Conservation (phyloP, 345 rosid species). For the Gossypium longicalyx region DNA sequence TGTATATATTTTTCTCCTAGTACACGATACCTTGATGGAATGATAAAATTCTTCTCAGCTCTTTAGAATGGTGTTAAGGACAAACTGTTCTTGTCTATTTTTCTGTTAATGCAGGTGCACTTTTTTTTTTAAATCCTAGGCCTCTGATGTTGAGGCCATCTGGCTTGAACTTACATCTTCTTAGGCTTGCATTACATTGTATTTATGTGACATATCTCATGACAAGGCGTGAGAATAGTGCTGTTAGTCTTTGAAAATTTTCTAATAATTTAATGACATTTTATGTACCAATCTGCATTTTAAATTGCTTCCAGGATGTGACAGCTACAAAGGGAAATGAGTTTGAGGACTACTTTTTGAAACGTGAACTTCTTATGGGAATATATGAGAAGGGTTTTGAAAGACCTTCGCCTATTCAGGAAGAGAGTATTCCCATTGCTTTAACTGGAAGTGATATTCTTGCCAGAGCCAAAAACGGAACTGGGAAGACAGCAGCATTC, state of each 20-base stretch:
- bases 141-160: not conserved
- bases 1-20: not conserved
- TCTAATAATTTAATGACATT: not conserved
- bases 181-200: not conserved
- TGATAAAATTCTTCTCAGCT: not conserved
- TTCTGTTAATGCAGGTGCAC: not conserved
- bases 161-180: not conserved
- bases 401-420: slow-evolving; percentile 98
- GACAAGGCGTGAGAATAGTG: not conserved
- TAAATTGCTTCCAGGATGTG: slow-evolving; percentile 65
- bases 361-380: slow-evolving; percentile 92
- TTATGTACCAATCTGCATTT: not conserved
- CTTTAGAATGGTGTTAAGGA: not conserved
- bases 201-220: not conserved
- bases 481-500: slow-evolving; percentile 99
- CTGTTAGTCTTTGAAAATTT: not conserved
- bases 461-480: slow-evolving; percentile 99
- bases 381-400: slow-evolving; percentile 98
- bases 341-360: slow-evolving; percentile 96
- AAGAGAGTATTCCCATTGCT: slow-evolving; percentile 99
- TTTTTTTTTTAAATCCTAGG: not conserved
- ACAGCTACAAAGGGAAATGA: slow-evolving; percentile 98
- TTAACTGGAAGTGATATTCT: slow-evolving; percentile 98
- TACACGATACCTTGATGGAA: not conserved
- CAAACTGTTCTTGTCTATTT: not conserved